These are phyloP conservation scores for Cercospora berteroae DNA, from an alignment of 2,329 filamentous ascomycete species.

Conservation along the genomic window DNA sequence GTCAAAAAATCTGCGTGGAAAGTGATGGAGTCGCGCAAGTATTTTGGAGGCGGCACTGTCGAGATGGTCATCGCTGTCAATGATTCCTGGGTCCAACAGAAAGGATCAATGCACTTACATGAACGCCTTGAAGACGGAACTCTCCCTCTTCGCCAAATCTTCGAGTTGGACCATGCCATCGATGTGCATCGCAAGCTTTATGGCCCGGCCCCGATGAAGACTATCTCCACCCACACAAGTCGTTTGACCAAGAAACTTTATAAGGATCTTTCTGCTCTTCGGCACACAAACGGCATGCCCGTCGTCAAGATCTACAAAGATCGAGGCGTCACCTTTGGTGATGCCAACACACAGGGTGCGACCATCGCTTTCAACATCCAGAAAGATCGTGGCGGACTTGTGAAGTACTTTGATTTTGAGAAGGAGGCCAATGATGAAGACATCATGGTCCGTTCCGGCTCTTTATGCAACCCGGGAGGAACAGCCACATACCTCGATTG, in stretches of 20 bases:
- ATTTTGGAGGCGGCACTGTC: conserved; percentile 91
- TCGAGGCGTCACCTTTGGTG: conserved; percentile 42
- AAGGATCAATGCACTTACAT: conserved; percentile 64
- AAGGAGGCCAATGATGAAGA: conserved; percentile 73
- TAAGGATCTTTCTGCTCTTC: conserved; percentile 56
- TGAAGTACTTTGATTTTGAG: conserved; percentile 79
- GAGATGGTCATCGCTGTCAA: conserved; percentile 75
- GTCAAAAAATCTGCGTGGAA: conserved; percentile 67
- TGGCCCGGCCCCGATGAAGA: conserved; percentile 59
- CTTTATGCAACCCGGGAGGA: conserved; percentile 86
- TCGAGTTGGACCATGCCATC: conserved; percentile 75
- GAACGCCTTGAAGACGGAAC: conserved; percentile 86
- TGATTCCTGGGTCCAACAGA: conserved; percentile 77
- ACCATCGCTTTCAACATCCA: conserved; percentile 78
- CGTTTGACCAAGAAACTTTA: conserved; percentile 62
- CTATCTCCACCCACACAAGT: conserved; percentile 67
- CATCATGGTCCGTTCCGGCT: conserved; percentile 81
- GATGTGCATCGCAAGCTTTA: conserved; percentile 67
- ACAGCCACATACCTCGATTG: conserved; percentile 69
- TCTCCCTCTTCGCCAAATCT: conserved; percentile 80
- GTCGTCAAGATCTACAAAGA: conserved; percentile 66
- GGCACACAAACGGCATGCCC: conserved; percentile 64
- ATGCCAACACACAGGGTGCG: conserved; percentile 60
- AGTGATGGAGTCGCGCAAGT: conserved; percentile 63
- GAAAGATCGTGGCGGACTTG: conserved; percentile 66